Conservation (phyloP, 257 asterid species). For the Capsicum chinense region DNA sequence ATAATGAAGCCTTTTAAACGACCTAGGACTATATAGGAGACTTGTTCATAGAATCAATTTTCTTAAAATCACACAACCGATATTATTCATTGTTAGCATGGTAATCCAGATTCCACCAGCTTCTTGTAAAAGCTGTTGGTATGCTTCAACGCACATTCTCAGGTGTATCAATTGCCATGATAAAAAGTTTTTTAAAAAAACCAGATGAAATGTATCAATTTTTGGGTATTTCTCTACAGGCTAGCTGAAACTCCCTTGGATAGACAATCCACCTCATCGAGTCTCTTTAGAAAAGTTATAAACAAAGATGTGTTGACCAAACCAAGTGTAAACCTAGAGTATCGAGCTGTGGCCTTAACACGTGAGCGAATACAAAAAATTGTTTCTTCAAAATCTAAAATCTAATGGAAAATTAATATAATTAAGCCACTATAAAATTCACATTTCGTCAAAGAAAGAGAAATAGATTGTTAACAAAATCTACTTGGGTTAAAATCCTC, state of each 20-base stretch:
- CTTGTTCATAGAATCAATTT: neutral
- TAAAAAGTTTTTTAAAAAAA: neutral
- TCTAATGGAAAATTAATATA: neutral
- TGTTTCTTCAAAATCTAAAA: neutral
- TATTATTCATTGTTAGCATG: neutral
- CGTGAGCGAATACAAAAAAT: neutral
- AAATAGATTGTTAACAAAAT: neutral
- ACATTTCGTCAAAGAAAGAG: neutral
- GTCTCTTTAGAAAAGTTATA: neutral
- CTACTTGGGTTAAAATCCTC: too few relatives aligned
- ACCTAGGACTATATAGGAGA: neutral
- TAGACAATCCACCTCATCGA: neutral
- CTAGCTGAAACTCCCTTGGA: neutral
- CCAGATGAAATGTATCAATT: neutral
- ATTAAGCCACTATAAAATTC: neutral
- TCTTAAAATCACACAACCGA: constrained; percentile 7
- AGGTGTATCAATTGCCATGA: neutral
- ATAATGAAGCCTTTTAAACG: neutral
- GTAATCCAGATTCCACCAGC: neutral
- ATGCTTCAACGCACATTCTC: neutral
- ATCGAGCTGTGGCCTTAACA: neutral
- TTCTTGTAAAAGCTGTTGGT: constrained; percentile 4
- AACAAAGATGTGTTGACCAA: neutral
- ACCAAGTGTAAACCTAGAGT: neutral
- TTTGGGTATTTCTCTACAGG: neutral